Percentiles rank a stretch among this genome's conserved stretches.
phyloP scores from a whole-genome alignment of 75 land plant genomes.

The Selaginella moellendorffii region DNA sequence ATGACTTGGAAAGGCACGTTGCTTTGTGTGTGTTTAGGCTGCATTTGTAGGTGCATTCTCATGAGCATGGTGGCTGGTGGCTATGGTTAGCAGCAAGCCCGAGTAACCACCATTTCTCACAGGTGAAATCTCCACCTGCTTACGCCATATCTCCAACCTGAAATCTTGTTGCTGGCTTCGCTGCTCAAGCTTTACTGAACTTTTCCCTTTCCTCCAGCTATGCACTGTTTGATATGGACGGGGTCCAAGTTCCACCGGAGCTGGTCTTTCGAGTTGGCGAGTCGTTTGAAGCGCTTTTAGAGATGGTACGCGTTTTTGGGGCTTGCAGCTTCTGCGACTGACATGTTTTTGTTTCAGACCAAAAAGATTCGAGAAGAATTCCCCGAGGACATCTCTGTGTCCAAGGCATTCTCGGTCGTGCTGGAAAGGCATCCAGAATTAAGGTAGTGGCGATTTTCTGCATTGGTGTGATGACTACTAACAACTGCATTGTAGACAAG shows the following conservation, averaged over 20 bases:
- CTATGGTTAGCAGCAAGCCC: background rate
- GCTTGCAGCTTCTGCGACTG: background rate
- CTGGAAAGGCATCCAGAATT: constrained; percentile 32
- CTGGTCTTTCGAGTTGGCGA: constrained; percentile 28
- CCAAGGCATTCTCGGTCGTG: constrained; percentile 22
- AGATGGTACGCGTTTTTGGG: constrained; percentile 21
- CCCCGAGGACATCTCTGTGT: constrained; percentile 26
- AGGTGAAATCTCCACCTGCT: background rate
- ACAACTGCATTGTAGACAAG: constrained; percentile 12
- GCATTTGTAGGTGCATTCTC: background rate
- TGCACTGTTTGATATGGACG: constrained; percentile 39
- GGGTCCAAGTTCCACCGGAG: constrained; percentile 34
- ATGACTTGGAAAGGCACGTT: constrained; percentile 36
- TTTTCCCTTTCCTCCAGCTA: constrained; percentile 20
- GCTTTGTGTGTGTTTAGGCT: background rate
- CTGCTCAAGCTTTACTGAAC: too few relatives aligned
- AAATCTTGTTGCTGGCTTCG: too few relatives aligned
- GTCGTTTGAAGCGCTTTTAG: constrained; percentile 25
- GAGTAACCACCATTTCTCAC: background rate
- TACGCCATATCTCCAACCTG: too few relatives aligned
- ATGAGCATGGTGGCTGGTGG: background rate
- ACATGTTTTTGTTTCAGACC: constrained; percentile 14
- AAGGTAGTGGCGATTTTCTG: constrained; percentile 17
- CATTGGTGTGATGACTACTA: background rate
- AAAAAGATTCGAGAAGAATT: constrained; percentile 24